Percentiles rank a stretch among this genome's conserved stretches.
Conservation (phyloP, 2,329 filamentous ascomycete species). For the Cercospora sp. region DNA sequence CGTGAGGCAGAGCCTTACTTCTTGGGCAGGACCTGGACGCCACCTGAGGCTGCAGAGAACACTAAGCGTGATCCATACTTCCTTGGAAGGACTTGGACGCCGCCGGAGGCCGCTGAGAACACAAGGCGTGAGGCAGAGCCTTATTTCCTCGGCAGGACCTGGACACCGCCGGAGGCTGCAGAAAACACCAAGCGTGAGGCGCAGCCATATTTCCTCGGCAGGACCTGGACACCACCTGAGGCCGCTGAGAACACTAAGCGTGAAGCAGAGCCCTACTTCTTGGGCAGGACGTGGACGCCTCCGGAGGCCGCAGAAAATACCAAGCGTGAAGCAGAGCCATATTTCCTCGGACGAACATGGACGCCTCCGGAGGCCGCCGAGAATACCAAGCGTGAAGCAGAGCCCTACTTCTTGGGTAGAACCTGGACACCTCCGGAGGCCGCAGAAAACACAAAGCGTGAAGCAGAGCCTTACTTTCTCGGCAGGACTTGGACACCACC, state of each 20-base stretch:
- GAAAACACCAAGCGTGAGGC: too few species aligned
- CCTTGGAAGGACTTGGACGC: not conserved
- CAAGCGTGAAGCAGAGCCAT: too few species aligned
- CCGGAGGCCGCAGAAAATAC: too few species aligned
- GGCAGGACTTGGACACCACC: not conserved
- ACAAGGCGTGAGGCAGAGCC: too few species aligned
- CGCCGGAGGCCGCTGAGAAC: too few species aligned
- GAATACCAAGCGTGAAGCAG: not conserved
- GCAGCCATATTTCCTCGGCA: too few species aligned
- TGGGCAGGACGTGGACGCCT: too few species aligned
- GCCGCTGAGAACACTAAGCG: too few species aligned
- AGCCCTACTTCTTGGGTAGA: not conserved
- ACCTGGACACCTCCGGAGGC: not conserved
- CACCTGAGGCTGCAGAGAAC: not conserved
- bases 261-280: too few species aligned
- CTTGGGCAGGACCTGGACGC: not conserved
- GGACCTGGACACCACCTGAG: too few species aligned
- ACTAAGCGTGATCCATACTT: not conserved
- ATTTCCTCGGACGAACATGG: too few species aligned
- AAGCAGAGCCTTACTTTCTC: not conserved
- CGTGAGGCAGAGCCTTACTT: not conserved
- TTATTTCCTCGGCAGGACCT: not conserved
- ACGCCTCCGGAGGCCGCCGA: not conserved
- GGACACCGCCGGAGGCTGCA: not conserved
- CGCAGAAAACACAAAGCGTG: not conserved